Evolutionary conservation across 371 early-diverging fungal species (phyloP).

Genomic region (Lichtheimia ramosa): DNA sequence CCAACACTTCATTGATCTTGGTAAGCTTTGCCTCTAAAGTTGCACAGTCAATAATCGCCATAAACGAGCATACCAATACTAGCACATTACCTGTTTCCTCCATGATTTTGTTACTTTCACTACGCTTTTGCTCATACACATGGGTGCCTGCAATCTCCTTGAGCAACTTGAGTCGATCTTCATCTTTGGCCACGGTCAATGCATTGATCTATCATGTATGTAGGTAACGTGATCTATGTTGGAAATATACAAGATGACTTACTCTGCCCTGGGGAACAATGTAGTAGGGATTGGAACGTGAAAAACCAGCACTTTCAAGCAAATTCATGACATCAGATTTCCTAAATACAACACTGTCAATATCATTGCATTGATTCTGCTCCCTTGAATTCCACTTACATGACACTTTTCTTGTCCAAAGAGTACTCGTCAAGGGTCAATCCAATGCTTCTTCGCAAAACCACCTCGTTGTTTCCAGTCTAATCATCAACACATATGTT

Average conservation of each 20-base stretch:
- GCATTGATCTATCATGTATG: slow-evolving; percentile 71
- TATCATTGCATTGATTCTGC: not conserved
- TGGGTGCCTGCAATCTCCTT: slow-evolving; percentile 99
- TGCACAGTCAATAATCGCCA: not conserved
- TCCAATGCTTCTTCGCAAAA: slow-evolving; percentile 92
- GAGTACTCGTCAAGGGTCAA: slow-evolving; percentile 98
- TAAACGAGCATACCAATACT: not conserved
- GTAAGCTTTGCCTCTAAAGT: slow-evolving; percentile 73
- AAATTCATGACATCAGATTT: slow-evolving; percentile 92
- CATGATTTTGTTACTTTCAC: slow-evolving; percentile 89
- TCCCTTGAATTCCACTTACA: slow-evolving; percentile 52
- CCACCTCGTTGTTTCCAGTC: slow-evolving; percentile 89
- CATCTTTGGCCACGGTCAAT: slow-evolving; percentile 92
- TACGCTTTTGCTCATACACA: slow-evolving; percentile 95
- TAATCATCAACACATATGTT: slow-evolving; percentile 13
- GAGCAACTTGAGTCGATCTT: slow-evolving; percentile 87
- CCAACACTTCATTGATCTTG: slow-evolving; percentile 90
- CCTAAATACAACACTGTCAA: slow-evolving; percentile 38
- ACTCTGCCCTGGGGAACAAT: slow-evolving; percentile 99
- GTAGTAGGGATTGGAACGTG: slow-evolving; percentile 98
- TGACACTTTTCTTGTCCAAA: slow-evolving; percentile 87
- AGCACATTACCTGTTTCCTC: slow-evolving; percentile 79
- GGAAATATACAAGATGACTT: slow-evolving; percentile 20
- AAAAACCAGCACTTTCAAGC: slow-evolving; percentile 97
- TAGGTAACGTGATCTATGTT: not conserved